Base-by-base conservation (phyloP, 345 rosid species). In the Stellera chamaejasme region DNA sequence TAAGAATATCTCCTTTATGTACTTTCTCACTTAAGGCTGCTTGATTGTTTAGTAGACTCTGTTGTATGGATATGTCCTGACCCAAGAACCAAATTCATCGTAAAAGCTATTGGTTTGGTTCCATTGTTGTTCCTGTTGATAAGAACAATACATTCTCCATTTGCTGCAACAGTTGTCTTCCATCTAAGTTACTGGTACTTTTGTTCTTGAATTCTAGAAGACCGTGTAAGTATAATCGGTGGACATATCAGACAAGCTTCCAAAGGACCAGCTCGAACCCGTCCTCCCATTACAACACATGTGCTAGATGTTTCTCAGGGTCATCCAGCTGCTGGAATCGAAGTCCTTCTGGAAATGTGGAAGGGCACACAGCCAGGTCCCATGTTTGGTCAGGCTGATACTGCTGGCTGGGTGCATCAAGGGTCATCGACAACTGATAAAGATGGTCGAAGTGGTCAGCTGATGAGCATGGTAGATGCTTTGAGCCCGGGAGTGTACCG, bases 221-320 rank as follows among this genome's bases (percentile, higher is more conserved):
- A 81, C 64, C 91, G 86, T 16, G 61, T 82, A 75, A 71, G 68
- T 74, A 66, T 89, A 68, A 76, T 87, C 45, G 88, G 87, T 60
- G 87, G 82, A 50, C 96, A 93, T 69, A 48, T 93, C 57, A 75
- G 50, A 12, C 71, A 75, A 68, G 9, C 73, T 13, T 57, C 80
- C 62, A 75, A 77, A 74, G 43, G 63, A 62, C 65, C 72, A 54
- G 60, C 66, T 60, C 79, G 88, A 68, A 74, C 72, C 14, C 85
- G 94, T 27, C 96, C 90, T 15, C 99, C 97, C 12, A 84, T 93
- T 65, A 87, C 97, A 7, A 84, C 97, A 36, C 99, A 93, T 73
- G 86, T 93, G 26, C 77, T 93, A 64, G 97, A 93, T 72, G 88
- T 87, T 66, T 81, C 97, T 27, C 74, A 69, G 51, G 99, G 97